Evolutionary conservation across 495 filamentous ascomycete genomes (phyloP).

Genomic region (Penicillium malachiteum): DNA sequence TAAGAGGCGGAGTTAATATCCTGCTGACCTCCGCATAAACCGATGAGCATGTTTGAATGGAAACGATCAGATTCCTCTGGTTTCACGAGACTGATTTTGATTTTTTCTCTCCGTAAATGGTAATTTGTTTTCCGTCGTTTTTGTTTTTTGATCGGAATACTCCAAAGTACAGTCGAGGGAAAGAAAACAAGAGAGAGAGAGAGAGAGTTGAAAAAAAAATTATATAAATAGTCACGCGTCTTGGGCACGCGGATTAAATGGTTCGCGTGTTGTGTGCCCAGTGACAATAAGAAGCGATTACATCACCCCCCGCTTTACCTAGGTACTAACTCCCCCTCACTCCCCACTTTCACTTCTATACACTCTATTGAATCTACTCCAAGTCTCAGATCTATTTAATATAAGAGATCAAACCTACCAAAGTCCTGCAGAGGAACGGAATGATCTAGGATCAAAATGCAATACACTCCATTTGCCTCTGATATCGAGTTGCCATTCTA

Average conservation of each 20-base stretch:
- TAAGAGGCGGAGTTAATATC: slow-evolving; percentile 3
- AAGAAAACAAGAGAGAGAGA: background rate
- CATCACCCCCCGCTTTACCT: slow-evolving; percentile 6
- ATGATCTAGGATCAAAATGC: slow-evolving; percentile 28
- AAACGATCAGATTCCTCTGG: background rate
- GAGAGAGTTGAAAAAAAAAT: background rate
- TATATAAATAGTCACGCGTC: slow-evolving; percentile 11
- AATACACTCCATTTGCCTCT: slow-evolving; percentile 83
- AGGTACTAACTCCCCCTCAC: background rate
- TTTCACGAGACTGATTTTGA: background rate
- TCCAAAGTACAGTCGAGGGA: background rate
- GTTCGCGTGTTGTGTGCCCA: background rate
- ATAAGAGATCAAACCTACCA: too few relatives aligned
- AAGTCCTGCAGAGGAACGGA: too few relatives aligned
- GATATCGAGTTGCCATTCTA: slow-evolving; percentile 97
- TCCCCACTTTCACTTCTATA: background rate
- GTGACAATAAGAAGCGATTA: background rate
- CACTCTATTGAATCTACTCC: background rate
- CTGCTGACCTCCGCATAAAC: slow-evolving; percentile 79
- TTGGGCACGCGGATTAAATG: background rate
- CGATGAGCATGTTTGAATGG: slow-evolving; percentile 72
- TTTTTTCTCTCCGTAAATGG: background rate
- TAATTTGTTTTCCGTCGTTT: background rate
- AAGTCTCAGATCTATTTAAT: too few relatives aligned
- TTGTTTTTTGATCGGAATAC: background rate